A percentile compares a stretch with the other conserved stretches of the same genome.
These are phyloP conservation scores for Colletotrichum somersetense DNA, from an alignment of 2,329 filamentous ascomycete genomes.

Conservation along the genomic window DNA sequence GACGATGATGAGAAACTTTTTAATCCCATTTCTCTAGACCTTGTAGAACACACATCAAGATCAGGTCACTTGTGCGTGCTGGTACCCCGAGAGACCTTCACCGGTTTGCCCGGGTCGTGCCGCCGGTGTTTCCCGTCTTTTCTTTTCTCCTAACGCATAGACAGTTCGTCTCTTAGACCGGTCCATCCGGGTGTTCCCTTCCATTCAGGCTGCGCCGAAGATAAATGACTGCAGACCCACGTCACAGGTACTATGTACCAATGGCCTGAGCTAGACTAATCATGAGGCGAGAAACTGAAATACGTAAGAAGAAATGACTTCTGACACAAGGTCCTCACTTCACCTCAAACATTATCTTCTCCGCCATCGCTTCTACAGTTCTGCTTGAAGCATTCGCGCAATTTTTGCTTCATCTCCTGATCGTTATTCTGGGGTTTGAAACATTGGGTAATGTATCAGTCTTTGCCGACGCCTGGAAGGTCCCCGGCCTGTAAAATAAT, in stretches of 20 bases:
- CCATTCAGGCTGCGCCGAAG: not conserved
- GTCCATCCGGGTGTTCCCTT: not conserved
- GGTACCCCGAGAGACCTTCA: too few species aligned
- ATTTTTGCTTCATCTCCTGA: not conserved
- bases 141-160: not conserved
- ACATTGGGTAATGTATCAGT: not conserved
- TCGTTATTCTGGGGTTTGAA: not conserved
- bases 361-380: not conserved
- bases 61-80: not conserved
- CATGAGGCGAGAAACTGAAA: not conserved
- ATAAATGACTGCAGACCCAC: not conserved
- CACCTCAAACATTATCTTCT: not conserved
- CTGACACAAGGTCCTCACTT: not conserved
- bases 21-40: not conserved
- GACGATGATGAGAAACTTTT: not conserved
- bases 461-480: not conserved
- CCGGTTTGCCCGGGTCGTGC: not conserved
- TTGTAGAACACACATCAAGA: slow-evolving; percentile 3
- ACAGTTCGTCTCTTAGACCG: not conserved
- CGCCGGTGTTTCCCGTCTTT: not conserved
- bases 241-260: not conserved
- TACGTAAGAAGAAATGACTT: slow-evolving; percentile 1
- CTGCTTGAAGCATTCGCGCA: not conserved
- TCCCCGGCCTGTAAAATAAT: not conserved
- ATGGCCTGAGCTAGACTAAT: not conserved